phyloP scores from a whole-genome alignment of 495 filamentous ascomycete genomes.

The Articulospora tetracladia region DNA sequence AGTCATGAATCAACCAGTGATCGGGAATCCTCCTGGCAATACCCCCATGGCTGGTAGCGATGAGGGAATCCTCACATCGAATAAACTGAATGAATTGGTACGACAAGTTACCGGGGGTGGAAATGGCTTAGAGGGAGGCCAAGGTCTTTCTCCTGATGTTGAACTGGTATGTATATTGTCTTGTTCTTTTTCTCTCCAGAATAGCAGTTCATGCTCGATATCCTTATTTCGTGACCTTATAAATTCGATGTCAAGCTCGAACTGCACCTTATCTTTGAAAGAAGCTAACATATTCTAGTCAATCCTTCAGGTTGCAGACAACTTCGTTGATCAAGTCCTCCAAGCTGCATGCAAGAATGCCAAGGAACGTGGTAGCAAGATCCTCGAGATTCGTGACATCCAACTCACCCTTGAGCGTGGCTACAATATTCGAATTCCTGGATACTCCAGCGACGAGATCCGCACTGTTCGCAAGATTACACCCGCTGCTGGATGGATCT shows the following conservation, averaged over 20 bases:
- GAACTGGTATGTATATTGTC: conserved; percentile 69
- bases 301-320: conserved; percentile 84
- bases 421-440: conserved; percentile 97
- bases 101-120: conserved; percentile 85
- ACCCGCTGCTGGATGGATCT: conserved; percentile 80
- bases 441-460: conserved; percentile 89
- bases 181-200: conserved; percentile 3
- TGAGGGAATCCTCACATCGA: conserved; percentile 86
- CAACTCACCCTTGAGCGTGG: conserved; percentile 94
- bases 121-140: conserved; percentile 62
- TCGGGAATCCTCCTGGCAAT: conserved; percentile 74
- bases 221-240: conserved; percentile 14
- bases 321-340: conserved; percentile 90
- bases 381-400: conserved; percentile 88
- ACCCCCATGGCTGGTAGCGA: conserved; percentile 79
- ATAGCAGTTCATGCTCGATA: conserved; percentile 1
- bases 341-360: conserved; percentile 83
- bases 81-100: conserved; percentile 93
- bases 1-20: conserved; percentile 79
- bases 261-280: neutral
- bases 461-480: conserved; percentile 89
- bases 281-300: conserved; percentile 48
- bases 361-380: conserved; percentile 84
- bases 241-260: no score
- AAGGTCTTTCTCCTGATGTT: conserved; percentile 78